These are phyloP conservation scores for Arxiozyma bovina DNA, from an alignment of 1,139 yeast genomes.

Conservation along the genomic window DNA sequence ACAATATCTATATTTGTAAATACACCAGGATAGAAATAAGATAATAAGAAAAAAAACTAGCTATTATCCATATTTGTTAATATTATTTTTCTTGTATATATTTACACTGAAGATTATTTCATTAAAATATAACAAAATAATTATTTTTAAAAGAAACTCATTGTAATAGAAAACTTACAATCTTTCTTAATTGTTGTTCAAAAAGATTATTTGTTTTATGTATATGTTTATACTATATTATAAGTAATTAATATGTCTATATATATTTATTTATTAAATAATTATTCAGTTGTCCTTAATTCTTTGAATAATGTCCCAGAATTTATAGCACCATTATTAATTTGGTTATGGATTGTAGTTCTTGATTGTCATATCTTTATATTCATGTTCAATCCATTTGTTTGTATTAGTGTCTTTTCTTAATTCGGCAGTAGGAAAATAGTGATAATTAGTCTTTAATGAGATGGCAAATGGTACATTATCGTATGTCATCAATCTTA, in stretches of 20 bases:
- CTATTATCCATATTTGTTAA: not conserved
- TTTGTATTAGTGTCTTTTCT: slow-evolving; percentile 38
- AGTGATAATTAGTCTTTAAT: slow-evolving; percentile 80
- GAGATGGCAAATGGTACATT: slow-evolving; percentile 80
- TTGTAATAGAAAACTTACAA: not conserved
- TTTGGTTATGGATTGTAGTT: no score
- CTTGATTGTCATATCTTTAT: slow-evolving; percentile 17
- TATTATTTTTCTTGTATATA: no score
- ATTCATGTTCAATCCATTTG: slow-evolving; percentile 45
- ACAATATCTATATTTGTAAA: not conserved
- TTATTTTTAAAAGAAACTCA: no score
- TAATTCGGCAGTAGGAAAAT: slow-evolving; percentile 75
- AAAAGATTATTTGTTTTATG: not conserved
- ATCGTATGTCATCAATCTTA: slow-evolving; percentile 76
- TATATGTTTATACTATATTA: no score
- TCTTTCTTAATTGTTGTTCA: not conserved
- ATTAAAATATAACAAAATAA: no score
- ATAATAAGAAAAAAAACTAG: no score
- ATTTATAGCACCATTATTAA: not conserved
- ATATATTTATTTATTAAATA: no score
- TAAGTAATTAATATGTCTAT: not conserved
- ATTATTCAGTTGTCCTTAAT: not conserved
- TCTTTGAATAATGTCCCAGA: not conserved
- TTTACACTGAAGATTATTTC: not conserved
- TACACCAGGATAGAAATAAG: not conserved